Evolutionary conservation across 2,329 filamentous ascomycete species (phyloP).

Genomic region (Sordariomycetes sp.): DNA sequence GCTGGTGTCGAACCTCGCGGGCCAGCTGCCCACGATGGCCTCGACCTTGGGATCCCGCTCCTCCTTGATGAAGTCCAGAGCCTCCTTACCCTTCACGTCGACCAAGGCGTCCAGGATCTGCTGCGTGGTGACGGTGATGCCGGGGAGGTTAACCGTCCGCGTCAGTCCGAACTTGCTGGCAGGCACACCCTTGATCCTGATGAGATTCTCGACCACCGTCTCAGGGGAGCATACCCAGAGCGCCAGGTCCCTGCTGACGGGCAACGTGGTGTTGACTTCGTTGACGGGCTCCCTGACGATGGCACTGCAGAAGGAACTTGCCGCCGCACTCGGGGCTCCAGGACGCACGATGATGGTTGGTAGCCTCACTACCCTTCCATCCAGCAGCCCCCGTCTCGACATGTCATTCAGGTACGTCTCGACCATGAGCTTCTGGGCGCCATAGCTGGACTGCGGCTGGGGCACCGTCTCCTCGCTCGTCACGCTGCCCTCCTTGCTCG

Average conservation of each 20-base stretch:
- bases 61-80: constrained; percentile 31
- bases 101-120: constrained; percentile 42
- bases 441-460: constrained; percentile 46
- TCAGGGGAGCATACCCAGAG: constrained; percentile 44
- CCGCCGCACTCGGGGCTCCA: constrained; percentile 39
- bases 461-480: constrained; percentile 30
- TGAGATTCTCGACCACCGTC: constrained; percentile 38
- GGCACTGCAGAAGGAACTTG: constrained; percentile 50
- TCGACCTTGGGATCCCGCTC: constrained; percentile 34
- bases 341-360: constrained; percentile 51
- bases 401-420: constrained; percentile 25
- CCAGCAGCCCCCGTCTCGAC: constrained; percentile 41
- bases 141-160: constrained; percentile 42
- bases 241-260: constrained; percentile 32
- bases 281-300: constrained; percentile 48
- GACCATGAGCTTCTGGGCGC: constrained; percentile 49
- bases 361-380: constrained; percentile 44
- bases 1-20: constrained; percentile 37
- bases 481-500: constrained; percentile 28
- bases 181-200: constrained; percentile 30
- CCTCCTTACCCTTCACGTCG: constrained; percentile 35
- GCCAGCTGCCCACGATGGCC: constrained; percentile 44
- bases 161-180: constrained; percentile 24
- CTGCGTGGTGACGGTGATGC: constrained; percentile 40
- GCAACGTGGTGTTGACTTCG: constrained; percentile 36